These are phyloP conservation scores for Neurospora tetrasperma DNA, from an alignment of 495 filamentous ascomycete species.

Conservation along the genomic window DNA sequence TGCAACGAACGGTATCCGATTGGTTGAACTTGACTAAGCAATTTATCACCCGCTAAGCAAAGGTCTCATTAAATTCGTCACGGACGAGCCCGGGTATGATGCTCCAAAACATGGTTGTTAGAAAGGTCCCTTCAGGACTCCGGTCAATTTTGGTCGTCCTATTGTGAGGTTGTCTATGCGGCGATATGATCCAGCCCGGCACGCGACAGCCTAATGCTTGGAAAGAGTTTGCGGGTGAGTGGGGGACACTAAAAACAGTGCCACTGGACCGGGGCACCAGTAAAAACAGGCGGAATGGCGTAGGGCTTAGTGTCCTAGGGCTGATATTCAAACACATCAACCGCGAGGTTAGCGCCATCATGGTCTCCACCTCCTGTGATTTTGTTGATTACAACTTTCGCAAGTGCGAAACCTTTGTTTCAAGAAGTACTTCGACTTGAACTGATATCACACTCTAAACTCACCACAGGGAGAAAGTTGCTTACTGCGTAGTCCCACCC, in stretches of 20 bases:
- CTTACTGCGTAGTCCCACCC: too few relatives aligned
- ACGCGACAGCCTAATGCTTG: background rate
- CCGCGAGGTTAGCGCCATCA: background rate
- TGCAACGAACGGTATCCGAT: too few relatives aligned
- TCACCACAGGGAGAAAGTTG: background rate
- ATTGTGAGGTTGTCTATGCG: background rate
- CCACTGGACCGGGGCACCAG: background rate
- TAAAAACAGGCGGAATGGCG: background rate
- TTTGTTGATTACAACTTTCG: background rate
- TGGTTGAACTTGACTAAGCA: too few relatives aligned
- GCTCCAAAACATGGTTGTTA: background rate
- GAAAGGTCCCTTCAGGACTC: background rate
- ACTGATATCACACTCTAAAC: background rate
- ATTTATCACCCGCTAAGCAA: too few relatives aligned
- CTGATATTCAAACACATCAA: background rate
- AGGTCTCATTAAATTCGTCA: too few relatives aligned
- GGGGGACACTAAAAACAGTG: background rate
- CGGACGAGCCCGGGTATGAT: too few relatives aligned
- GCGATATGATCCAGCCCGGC: background rate
- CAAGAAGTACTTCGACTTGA: background rate
- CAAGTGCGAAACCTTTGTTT: background rate
- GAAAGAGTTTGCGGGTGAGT: background rate
- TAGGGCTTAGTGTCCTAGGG: background rate
- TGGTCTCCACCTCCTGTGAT: background rate
- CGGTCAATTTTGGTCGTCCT: background rate